A percentile compares a stretch with the other conserved stretches of the same genome.
Conservation (phyloP, 1,284 basidiomycete species). For the Ustilago hordei region DNA sequence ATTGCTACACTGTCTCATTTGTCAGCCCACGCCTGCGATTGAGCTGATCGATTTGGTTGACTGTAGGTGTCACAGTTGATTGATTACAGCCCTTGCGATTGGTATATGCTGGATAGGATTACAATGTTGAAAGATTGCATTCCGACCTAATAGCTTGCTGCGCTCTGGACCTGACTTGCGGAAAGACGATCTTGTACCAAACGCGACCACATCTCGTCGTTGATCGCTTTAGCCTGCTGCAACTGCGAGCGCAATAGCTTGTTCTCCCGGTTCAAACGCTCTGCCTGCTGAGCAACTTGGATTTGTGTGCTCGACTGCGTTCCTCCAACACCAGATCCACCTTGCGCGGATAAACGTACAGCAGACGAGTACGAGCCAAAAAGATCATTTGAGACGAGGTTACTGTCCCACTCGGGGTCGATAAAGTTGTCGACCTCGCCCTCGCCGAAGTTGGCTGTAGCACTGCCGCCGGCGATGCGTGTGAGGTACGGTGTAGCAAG, state of each 20-base stretch:
- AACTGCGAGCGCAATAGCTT: constrained; percentile 50
- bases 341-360: background rate
- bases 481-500: constrained; percentile 29
- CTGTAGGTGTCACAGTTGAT: background rate
- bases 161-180: constrained; percentile 18
- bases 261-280: constrained; percentile 31
- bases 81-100: background rate
- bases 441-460: constrained; percentile 12
- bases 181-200: constrained; percentile 45
- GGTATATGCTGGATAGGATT: background rate
- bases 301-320: constrained; percentile 2
- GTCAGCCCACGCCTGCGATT: background rate
- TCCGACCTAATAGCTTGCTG: constrained; percentile 12
- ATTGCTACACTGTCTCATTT: background rate
- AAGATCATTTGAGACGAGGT: constrained; percentile 26
- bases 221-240: constrained; percentile 58
- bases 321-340: background rate
- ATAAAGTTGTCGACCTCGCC: constrained; percentile 27
- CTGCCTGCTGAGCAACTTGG: constrained; percentile 10
- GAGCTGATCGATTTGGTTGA: background rate
- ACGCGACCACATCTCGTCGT: constrained; percentile 61
- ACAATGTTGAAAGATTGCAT: constrained; percentile 4
- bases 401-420: constrained; percentile 45
- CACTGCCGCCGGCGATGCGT: constrained; percentile 24
- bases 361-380: constrained; percentile 2